These are phyloP conservation scores for Miscanthus lutarioriparius DNA, from an alignment of 176 grass and related monocot genomes.

Conservation along the genomic window DNA sequence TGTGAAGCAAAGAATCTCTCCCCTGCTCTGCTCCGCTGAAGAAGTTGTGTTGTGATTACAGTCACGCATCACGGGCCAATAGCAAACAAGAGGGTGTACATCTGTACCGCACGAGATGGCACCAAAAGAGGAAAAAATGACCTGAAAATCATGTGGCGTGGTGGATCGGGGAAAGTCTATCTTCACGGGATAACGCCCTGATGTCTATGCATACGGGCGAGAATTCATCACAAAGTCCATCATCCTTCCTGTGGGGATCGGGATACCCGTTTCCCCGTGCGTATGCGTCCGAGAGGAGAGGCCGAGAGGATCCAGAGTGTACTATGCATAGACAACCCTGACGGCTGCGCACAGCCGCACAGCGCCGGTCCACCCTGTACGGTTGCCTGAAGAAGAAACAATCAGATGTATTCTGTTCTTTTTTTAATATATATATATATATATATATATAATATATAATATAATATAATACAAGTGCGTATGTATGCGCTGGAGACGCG, in stretches of 20 bases:
- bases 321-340: constrained; percentile 3
- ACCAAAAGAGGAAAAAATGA: neutral
- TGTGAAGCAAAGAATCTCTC: constrained; percentile 13
- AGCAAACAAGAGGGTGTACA: neutral
- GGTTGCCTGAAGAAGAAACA: constrained; percentile 12
- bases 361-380: neutral
- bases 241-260: neutral
- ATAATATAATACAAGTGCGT: neutral
- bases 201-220: constrained; percentile 53
- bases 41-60: neutral
- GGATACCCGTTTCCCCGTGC: neutral
- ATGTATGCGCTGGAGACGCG: neutral
- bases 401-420: neutral
- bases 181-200: constrained; percentile 54
- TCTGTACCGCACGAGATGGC: constrained; percentile 5
- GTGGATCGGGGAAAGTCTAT: constrained; percentile 20
- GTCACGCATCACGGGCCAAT: constrained; percentile 16
- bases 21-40: neutral
- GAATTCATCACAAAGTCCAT: constrained; percentile 1
- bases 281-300: neutral
- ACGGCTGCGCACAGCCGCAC: constrained; percentile 1
- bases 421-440: too few relatives aligned
- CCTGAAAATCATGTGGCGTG: constrained; percentile 26
- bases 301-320: neutral
- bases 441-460: neutral